phyloP scores from a whole-genome alignment of 225 moss, liverwort and hornwort genomes.

The Straminergon stramineum region DNA sequence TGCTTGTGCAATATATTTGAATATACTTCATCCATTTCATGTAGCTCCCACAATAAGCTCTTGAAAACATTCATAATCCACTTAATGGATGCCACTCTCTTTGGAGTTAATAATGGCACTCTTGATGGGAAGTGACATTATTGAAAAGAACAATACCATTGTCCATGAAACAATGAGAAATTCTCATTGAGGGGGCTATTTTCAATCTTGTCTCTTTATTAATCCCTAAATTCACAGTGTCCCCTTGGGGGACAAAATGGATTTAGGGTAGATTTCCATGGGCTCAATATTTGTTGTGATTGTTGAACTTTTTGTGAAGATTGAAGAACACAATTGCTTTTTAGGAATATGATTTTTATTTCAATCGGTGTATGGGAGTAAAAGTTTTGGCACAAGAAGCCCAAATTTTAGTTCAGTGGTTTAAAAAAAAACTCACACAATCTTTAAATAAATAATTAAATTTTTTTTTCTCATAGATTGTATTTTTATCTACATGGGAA shows the following conservation, averaged over 20 bases:
- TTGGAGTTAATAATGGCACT: too few relatives aligned
- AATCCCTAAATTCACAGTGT: background rate
- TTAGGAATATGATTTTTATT: background rate
- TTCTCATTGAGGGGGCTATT: background rate
- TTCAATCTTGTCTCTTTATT: background rate
- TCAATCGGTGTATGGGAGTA: fast-evolving
- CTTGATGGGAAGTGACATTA: background rate
- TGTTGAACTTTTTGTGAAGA: background rate
- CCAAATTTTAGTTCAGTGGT: background rate
- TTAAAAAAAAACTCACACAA: too few relatives aligned
- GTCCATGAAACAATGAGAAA: background rate
- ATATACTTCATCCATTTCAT: background rate
- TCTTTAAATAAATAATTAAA: too few relatives aligned
- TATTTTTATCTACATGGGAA: too few relatives aligned
- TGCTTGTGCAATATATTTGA: background rate
- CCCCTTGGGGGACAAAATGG: background rate
- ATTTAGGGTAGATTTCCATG: background rate
- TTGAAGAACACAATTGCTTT: background rate
- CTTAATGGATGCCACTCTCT: background rate
- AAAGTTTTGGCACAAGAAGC: background rate
- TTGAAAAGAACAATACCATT: background rate
- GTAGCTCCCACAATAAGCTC: background rate
- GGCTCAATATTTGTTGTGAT: background rate
- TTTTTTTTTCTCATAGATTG: too few relatives aligned
- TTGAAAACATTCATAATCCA: background rate